phyloP scores from a whole-genome alignment of 2,329 filamentous ascomycete genomes.

The Epichloe typhina region DNA sequence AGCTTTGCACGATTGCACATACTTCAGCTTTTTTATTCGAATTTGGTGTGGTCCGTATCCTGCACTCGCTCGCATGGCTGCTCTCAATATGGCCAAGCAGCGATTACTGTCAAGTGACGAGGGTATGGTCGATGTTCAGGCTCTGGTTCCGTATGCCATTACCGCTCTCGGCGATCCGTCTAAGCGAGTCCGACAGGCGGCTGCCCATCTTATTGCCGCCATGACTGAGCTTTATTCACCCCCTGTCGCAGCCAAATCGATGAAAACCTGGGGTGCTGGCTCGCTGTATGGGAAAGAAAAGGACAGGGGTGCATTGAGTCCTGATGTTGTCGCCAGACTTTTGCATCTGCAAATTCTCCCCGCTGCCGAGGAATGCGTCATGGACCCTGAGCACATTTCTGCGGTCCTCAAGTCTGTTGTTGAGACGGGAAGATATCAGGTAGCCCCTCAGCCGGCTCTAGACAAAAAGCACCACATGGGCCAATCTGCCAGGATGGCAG shows the following conservation, averaged over 20 bases:
- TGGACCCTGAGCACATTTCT: conserved; percentile 61
- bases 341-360: conserved; percentile 57
- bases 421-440: conserved; percentile 27
- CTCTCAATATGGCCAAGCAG: conserved; percentile 51
- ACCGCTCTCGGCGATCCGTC: conserved; percentile 63
- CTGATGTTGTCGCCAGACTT: conserved; percentile 45
- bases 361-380: conserved; percentile 69
- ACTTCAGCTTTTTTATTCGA: conserved; percentile 61
- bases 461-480: conserved; percentile 43
- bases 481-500: conserved; percentile 46
- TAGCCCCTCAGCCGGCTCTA: conserved; percentile 20
- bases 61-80: conserved; percentile 52
- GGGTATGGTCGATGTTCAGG: conserved; percentile 54
- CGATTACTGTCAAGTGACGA: conserved; percentile 39
- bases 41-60: conserved; percentile 64
- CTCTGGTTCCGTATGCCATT: conserved; percentile 69
- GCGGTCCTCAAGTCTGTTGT: conserved; percentile 39
- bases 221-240: conserved; percentile 36
- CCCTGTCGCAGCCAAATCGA: conserved; percentile 23
- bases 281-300: conserved; percentile 47
- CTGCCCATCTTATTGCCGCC: conserved; percentile 51
- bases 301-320: conserved; percentile 40
- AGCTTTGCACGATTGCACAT: conserved; percentile 49
- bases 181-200: conserved; percentile 61
- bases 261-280: conserved; percentile 44